A percentile compares a stretch with the other conserved stretches of the same genome.
Evolutionary conservation across 2,329 filamentous ascomycete species (phyloP).

Genomic region (Trichoderma polysporum): DNA sequence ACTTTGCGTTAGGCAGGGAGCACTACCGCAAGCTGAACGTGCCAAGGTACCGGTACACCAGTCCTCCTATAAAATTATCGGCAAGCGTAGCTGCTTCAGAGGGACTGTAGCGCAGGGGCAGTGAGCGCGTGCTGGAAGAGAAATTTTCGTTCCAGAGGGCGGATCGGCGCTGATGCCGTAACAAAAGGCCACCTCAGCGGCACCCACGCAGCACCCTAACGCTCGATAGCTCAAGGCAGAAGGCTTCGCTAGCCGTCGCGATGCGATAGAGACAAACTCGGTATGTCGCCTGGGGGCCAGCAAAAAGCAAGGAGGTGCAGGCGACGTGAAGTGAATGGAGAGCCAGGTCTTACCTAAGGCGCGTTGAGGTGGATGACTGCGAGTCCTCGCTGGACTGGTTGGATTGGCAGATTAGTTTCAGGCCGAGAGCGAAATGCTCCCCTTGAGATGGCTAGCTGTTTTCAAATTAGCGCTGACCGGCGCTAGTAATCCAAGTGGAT

Average conservation of each 20-base stretch:
- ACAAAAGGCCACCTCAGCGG: slow-evolving; percentile 18
- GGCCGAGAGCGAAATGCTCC: slow-evolving; percentile 31
- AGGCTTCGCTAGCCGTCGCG: slow-evolving; percentile 19
- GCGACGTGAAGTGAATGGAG: slow-evolving; percentile 27
- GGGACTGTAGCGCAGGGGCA: slow-evolving; percentile 21
- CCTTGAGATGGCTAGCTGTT: slow-evolving; percentile 28
- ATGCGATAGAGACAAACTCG: slow-evolving; percentile 16
- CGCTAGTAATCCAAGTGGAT: slow-evolving; percentile 24
- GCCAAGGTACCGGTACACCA: slow-evolving; percentile 10
- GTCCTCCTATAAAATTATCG: not conserved
- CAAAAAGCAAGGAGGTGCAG: slow-evolving; percentile 27
- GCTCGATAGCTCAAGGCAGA: slow-evolving; percentile 11
- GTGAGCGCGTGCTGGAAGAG: slow-evolving; percentile 26
- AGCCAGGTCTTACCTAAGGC: slow-evolving; percentile 37
- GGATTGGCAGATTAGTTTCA: slow-evolving; percentile 35
- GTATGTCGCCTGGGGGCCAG: slow-evolving; percentile 19
- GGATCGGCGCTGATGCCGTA: slow-evolving; percentile 18
- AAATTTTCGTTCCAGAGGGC: slow-evolving; percentile 36
- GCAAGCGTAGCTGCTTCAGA: no score
- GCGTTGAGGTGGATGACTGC: slow-evolving; percentile 32
- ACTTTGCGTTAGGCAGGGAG: not conserved
- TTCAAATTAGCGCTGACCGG: slow-evolving; percentile 29
- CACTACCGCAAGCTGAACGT: not conserved
- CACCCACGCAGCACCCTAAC: slow-evolving; percentile 18
- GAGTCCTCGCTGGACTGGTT: slow-evolving; percentile 34